Conservation (phyloP, 2,329 filamentous ascomycete species). For the Escovopsis weberi region DNA sequence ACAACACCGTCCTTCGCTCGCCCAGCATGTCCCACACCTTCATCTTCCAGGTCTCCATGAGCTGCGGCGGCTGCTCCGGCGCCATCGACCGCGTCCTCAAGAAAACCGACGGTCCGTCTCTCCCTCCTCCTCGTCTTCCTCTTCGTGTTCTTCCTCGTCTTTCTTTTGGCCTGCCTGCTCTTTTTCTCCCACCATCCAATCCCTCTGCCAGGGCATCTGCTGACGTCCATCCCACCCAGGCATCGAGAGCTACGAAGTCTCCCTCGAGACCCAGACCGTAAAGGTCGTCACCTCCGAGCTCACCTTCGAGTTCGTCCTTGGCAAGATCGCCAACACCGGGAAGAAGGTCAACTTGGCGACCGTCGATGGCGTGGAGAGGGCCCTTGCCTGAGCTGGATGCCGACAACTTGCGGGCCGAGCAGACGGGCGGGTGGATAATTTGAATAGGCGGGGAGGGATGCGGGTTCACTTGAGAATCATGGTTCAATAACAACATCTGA, state of each 20-base stretch:
- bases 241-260: constrained; percentile 75
- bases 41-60: constrained; percentile 92
- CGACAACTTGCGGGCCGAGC: too few relatives aligned
- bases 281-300: constrained; percentile 60
- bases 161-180: background rate
- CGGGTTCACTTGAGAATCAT: too few relatives aligned
- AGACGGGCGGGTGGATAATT: too few relatives aligned
- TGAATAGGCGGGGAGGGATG: too few relatives aligned
- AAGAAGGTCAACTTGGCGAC: constrained; percentile 74
- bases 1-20: background rate
- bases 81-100: constrained; percentile 84
- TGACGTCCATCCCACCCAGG: constrained; percentile 32
- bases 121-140: background rate
- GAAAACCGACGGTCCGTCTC: constrained; percentile 65
- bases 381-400: constrained; percentile 22
- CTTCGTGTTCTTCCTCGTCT: background rate
- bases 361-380: constrained; percentile 49
- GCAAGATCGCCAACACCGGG: constrained; percentile 87
- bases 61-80: constrained; percentile 89
- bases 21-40: constrained; percentile 67
- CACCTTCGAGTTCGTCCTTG: constrained; percentile 66
- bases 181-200: background rate
- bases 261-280: constrained; percentile 73
- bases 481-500: too few relatives aligned
- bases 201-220: too few relatives aligned